Evolutionary conservation across 257 asterid genomes (phyloP).

Genomic region (Verbascum thapsus): DNA sequence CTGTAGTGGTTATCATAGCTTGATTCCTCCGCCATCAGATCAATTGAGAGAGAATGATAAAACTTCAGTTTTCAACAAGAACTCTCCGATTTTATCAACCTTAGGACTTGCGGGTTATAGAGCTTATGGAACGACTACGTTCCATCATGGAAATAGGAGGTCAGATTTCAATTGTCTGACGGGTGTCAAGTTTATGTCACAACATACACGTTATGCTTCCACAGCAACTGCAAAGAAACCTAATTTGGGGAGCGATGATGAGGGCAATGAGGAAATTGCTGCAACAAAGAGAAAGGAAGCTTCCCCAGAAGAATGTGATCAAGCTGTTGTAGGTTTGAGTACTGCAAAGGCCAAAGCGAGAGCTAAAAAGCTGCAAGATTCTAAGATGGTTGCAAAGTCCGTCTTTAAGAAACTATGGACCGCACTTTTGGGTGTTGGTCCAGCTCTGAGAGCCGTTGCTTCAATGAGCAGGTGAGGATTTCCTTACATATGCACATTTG

Average conservation of each 20-base stretch:
- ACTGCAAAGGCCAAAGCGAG: conserved; percentile 89
- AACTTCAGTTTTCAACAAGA: conserved; percentile 34
- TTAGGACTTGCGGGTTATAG: conserved; percentile 38
- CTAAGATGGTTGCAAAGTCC: conserved; percentile 51
- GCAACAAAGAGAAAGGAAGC: conserved; percentile 73
- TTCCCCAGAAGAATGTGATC: conserved; percentile 92
- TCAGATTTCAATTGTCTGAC: conserved; percentile 38
- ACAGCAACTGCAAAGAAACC: conserved; percentile 72
- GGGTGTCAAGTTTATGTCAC: conserved; percentile 48
- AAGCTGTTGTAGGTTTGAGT: conserved; percentile 82
- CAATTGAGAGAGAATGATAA: conserved; percentile 33
- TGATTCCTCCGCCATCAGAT: conserved; percentile 33
- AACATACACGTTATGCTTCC: conserved; percentile 53
- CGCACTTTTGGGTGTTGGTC: conserved; percentile 72
- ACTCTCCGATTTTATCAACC: conserved; percentile 34
- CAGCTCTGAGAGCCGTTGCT: conserved; percentile 74
- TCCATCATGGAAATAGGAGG: conserved; percentile 41
- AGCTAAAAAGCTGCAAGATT: conserved; percentile 67
- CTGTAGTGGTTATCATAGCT: conserved; percentile 36
- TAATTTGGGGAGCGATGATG: conserved; percentile 61
- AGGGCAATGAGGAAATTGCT: conserved; percentile 51
- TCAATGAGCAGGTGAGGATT: conserved; percentile 74
- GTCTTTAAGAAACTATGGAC: conserved; percentile 59
- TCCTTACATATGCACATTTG: conserved; percentile 10
- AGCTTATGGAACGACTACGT: conserved; percentile 34